Conservation (phyloP, 805 yeast genomes). For the Wickerhamomyces rabaulensis region DNA sequence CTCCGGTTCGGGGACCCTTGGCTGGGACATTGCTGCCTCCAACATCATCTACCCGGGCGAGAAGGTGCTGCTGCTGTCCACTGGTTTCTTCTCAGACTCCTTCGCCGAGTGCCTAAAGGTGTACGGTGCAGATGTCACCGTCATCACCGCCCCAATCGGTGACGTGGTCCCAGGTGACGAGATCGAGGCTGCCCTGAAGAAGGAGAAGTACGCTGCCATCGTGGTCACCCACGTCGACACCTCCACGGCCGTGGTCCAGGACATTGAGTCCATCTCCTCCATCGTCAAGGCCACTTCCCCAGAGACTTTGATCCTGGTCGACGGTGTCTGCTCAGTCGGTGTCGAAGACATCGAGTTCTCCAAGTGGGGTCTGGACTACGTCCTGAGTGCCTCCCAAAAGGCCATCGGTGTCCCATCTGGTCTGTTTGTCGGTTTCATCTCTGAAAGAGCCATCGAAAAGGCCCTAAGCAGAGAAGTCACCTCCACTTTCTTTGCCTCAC, state of each 20-base stretch:
- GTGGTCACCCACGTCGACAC: constrained; percentile 96
- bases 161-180: constrained; percentile 52
- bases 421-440: constrained; percentile 68
- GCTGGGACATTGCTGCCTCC: constrained; percentile 88
- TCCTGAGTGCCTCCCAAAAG: constrained; percentile 89
- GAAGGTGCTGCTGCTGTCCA: constrained; percentile 72
- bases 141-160: constrained; percentile 68
- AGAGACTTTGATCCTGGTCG: constrained; percentile 78
- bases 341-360: constrained; percentile 84
- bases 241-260: constrained; percentile 85
- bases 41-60: constrained; percentile 67
- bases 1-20: constrained; percentile 90
- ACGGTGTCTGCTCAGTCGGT: constrained; percentile 92
- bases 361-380: constrained; percentile 86
- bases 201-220: constrained; percentile 55
- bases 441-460: constrained; percentile 66
- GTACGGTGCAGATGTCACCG: constrained; percentile 75
- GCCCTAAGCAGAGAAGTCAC: constrained; percentile 46
- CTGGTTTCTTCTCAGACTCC: constrained; percentile 85
- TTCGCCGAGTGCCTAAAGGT: constrained; percentile 71
- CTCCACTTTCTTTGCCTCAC: constrained; percentile 53
- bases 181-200: constrained; percentile 50
- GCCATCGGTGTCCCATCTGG: constrained; percentile 96
- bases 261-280: constrained; percentile 57
- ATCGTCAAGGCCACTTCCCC: constrained; percentile 66